Evolutionary conservation across 2,329 filamentous ascomycete species (phyloP).

Genomic region (Pestalotiopsis sp.): DNA sequence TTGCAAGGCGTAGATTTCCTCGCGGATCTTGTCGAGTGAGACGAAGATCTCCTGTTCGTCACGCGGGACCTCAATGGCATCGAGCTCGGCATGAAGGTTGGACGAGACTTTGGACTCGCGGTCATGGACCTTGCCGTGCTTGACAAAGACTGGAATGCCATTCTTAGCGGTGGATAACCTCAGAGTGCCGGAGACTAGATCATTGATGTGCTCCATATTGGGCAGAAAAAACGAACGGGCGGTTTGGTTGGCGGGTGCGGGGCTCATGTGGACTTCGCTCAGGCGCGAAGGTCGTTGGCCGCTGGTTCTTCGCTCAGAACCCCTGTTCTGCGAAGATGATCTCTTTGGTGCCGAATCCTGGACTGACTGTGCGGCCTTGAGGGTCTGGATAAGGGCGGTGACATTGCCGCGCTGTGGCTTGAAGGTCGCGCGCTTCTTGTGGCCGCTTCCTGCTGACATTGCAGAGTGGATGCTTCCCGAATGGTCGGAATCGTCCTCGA

Average conservation of each 20-base stretch:
- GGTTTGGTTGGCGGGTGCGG: constrained; percentile 41
- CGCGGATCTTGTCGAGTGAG: constrained; percentile 64
- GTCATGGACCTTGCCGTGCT: constrained; percentile 54
- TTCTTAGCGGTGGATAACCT: constrained; percentile 54
- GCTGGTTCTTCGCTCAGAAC: constrained; percentile 7
- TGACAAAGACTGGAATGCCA: constrained; percentile 59
- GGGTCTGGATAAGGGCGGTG: constrained; percentile 33
- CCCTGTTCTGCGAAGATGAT: constrained; percentile 14
- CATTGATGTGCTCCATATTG: constrained; percentile 56
- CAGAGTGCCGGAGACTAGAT: constrained; percentile 59
- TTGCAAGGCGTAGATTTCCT: constrained; percentile 58
- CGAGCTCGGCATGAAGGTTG: constrained; percentile 50
- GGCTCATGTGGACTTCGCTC: constrained; percentile 19
- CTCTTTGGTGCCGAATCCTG: constrained; percentile 21
- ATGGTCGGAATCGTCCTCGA: constrained; percentile 54
- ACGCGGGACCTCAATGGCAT: constrained; percentile 51
- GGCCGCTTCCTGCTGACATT: constrained; percentile 16
- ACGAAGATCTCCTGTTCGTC: constrained; percentile 62
- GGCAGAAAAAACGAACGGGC: constrained; percentile 57
- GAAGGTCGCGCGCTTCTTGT: constrained; percentile 19
- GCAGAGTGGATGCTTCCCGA: background rate
- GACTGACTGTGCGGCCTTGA: constrained; percentile 29
- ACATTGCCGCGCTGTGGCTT: constrained; percentile 32
- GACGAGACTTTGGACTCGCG: constrained; percentile 36
- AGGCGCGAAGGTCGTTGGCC: constrained; percentile 20